Evolutionary conservation across 169 alveolate species (phyloP).

Genomic region (Plasmodium billcollinsi): DNA sequence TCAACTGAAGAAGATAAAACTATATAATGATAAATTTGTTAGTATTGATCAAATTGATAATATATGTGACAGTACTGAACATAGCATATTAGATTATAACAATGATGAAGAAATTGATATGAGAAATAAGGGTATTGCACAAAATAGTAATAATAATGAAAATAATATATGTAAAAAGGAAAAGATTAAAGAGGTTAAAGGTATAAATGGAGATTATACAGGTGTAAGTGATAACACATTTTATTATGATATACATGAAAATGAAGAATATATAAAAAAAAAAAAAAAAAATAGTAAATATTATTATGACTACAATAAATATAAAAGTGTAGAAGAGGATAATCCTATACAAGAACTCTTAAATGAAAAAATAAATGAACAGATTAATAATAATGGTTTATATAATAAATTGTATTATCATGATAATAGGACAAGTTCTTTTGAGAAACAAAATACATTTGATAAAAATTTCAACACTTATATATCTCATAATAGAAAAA

Average conservation of each 20-base stretch:
- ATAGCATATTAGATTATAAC: slow-evolving; percentile 10
- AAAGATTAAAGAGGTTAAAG: not conserved
- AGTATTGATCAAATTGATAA: slow-evolving; percentile 41
- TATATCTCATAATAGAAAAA: not conserved
- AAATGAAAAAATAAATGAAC: not conserved
- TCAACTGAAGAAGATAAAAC: not conserved
- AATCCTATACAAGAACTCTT: not conserved
- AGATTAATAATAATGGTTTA: not conserved
- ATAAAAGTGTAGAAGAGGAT: not conserved
- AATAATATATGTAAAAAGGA: not conserved
- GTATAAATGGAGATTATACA: slow-evolving; percentile 3
- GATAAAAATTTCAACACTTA: not conserved
- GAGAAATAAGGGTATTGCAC: not conserved
- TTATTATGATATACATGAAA: slow-evolving; percentile 56
- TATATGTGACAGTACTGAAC: slow-evolving; percentile 11
- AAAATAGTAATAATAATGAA: not conserved
- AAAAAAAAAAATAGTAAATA: not conserved
- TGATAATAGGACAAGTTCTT: not conserved
- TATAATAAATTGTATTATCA: slow-evolving; percentile 14
- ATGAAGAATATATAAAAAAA: slow-evolving; percentile 2
- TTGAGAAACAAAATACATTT: slow-evolving; percentile 6
- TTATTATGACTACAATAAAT: slow-evolving; percentile 1
- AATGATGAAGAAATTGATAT: not conserved
- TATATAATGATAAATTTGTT: slow-evolving; percentile 31
- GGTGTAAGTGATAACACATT: slow-evolving; percentile 36